These are phyloP conservation scores for Gleditsia sinensis DNA, from an alignment of 306 rosid species.

Conservation along the genomic window DNA sequence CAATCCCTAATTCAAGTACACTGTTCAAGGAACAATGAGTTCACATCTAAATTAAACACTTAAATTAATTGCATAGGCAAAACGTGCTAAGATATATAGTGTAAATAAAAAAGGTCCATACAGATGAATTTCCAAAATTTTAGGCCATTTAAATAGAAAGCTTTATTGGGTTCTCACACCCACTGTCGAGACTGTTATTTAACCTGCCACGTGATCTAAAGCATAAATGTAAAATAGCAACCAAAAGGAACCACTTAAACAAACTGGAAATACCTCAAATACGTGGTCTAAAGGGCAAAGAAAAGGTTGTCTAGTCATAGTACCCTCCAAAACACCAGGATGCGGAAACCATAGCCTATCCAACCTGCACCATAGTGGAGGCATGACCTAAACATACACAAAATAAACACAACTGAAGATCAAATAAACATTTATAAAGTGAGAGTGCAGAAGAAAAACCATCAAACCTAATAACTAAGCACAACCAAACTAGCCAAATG, in stretches of 20 bases:
- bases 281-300: constrained; percentile 93
- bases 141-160: constrained; percentile 6
- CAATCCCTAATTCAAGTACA: constrained; percentile 5
- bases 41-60: neutral
- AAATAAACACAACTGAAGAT: constrained; percentile 32
- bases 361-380: constrained; percentile 97
- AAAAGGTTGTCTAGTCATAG: constrained; percentile 93
- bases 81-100: neutral
- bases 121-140: neutral
- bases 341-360: constrained; percentile 95
- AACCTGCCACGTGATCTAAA: constrained; percentile 10
- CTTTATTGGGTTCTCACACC: neutral
- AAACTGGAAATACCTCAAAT: constrained; percentile 72
- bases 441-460: constrained; percentile 17
- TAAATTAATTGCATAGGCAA: neutral
- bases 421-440: constrained; percentile 20
- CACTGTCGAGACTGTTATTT: neutral
- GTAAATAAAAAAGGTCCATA: neutral
- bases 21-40: neutral
- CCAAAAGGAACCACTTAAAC: constrained; percentile 10
- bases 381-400: constrained; percentile 74
- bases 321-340: constrained; percentile 86
- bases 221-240: constrained; percentile 20
- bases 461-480: constrained; percentile 28
- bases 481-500: constrained; percentile 16